phyloP scores from a whole-genome alignment of 345 rosid species.

The Brassica nigra region DNA sequence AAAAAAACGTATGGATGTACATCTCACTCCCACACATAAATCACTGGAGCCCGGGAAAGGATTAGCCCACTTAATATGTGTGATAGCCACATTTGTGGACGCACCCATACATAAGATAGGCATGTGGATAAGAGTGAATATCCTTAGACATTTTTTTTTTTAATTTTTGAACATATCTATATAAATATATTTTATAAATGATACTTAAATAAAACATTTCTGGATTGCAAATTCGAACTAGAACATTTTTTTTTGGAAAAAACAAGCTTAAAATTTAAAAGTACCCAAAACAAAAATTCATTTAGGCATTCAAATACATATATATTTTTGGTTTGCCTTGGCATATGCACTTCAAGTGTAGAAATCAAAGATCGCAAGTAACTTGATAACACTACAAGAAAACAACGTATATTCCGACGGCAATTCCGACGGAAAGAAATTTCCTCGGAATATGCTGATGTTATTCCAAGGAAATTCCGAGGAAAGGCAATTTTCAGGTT shows the following conservation, averaged over 20 bases:
- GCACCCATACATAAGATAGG: conserved; percentile 7
- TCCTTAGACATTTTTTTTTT: background rate
- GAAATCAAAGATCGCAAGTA: too few species aligned
- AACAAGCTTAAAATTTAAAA: background rate
- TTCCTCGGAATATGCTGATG: too few species aligned
- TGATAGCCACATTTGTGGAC: conserved; percentile 33
- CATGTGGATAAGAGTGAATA: conserved; percentile 27
- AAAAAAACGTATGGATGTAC: conserved; percentile 3
- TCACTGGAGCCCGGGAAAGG: background rate
- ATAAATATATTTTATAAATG: too few species aligned
- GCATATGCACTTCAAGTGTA: too few species aligned
- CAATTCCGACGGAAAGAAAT: too few species aligned
- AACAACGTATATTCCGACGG: too few species aligned
- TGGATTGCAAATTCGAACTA: background rate
- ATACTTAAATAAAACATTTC: background rate
- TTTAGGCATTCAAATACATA: background rate
- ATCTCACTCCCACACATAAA: conserved; percentile 1
- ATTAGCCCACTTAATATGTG: conserved; percentile 21
- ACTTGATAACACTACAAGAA: too few species aligned
- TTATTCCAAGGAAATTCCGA: too few species aligned
- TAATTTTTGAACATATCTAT: too few species aligned
- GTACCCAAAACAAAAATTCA: background rate
- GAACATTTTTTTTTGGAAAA: background rate
- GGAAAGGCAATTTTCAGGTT: too few species aligned
- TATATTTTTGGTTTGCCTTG: background rate